Base-by-base conservation (phyloP, 2,329 filamentous ascomycete genomes). In the Colletotrichum sojae region DNA sequence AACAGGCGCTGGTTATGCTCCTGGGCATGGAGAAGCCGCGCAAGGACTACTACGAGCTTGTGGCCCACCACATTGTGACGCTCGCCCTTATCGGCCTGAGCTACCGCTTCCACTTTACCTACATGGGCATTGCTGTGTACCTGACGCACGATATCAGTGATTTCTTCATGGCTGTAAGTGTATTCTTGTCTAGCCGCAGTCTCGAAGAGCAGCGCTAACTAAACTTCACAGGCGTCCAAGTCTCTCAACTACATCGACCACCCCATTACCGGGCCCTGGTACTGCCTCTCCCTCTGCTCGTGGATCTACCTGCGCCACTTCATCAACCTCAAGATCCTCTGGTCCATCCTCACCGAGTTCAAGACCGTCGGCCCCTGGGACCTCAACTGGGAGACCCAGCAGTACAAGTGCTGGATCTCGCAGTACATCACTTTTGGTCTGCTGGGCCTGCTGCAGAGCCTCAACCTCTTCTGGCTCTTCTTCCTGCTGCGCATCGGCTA, bases 91-190 rank as follows among this genome's bases (percentile, higher is more conserved):
- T 94, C 69, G 87, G 82, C 57, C 77, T 91, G 72, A 92, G 90
- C 78, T 94, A 93, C 77, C 85, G 90, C 27, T 94, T 93, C 79
- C 91, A 94, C 77, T 94, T 94, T 77, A 92, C 91, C 0, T 91
- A 92, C 78, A 92, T 94, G 80, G 92, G 92, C 6, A 79, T 94
- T 43, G 89, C 90, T 1, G 90, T 94, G 8, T 94, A 93, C 76
- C 89, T 93, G 60, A 94, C 91, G 1, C 90, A 93, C 76, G 92
- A 94, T 74, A 87, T 94, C 58, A 91, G 88, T 36, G 91, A 94
- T 76, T 93, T 93, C 79, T 93, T 93, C 83, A 84, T 93, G 46
- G 91, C 91, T 15, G 90, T 92, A 86, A 79, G 88, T n/a, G n/a
- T n/a, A n/a, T n/a, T n/a, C n/a, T n/a, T n/a, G n/a, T n/a, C n/a